phyloP scores from a whole-genome alignment of 495 filamentous ascomycete genomes.

The Tirmania nivea region DNA sequence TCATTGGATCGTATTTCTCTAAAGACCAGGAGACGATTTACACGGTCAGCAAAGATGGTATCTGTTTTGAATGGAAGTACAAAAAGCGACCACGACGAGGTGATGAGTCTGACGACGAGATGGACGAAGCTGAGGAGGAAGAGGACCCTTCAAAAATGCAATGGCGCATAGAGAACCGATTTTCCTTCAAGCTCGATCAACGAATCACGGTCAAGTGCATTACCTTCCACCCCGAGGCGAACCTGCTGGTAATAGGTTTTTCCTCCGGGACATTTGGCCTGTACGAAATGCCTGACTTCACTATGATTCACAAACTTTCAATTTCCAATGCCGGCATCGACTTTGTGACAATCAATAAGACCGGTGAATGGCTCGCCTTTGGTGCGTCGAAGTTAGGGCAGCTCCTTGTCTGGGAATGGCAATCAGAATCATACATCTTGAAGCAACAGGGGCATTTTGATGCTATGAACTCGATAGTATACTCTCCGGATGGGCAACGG shows the following conservation, averaged over 20 bases:
- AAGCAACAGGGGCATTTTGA: slow-evolving; percentile 97
- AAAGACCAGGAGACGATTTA: slow-evolving; percentile 59
- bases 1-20: slow-evolving; percentile 79
- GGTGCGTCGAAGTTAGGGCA: slow-evolving; percentile 92
- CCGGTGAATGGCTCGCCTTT: slow-evolving; percentile 93
- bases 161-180: slow-evolving; percentile 70
- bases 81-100: slow-evolving; percentile 23
- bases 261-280: slow-evolving; percentile 83
- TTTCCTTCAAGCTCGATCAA: slow-evolving; percentile 73
- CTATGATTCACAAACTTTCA: slow-evolving; percentile 69
- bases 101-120: slow-evolving; percentile 27
- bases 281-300: slow-evolving; percentile 95
- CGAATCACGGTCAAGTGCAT: slow-evolving; percentile 72
- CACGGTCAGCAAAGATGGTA: slow-evolving; percentile 36
- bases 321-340: slow-evolving; percentile 94
- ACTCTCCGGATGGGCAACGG: slow-evolving; percentile 80
- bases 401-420: slow-evolving; percentile 96
- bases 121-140: slow-evolving; percentile 34
- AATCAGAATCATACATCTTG: slow-evolving; percentile 96
- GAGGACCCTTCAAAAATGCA: slow-evolving; percentile 33
- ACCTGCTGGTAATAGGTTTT: slow-evolving; percentile 77
- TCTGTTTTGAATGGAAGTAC: slow-evolving; percentile 46
- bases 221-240: slow-evolving; percentile 64
- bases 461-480: slow-evolving; percentile 79
- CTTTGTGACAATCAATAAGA: slow-evolving; percentile 73